These are phyloP conservation scores for Penicillium nucicola DNA, from an alignment of 495 filamentous ascomycete genomes.

Conservation along the genomic window DNA sequence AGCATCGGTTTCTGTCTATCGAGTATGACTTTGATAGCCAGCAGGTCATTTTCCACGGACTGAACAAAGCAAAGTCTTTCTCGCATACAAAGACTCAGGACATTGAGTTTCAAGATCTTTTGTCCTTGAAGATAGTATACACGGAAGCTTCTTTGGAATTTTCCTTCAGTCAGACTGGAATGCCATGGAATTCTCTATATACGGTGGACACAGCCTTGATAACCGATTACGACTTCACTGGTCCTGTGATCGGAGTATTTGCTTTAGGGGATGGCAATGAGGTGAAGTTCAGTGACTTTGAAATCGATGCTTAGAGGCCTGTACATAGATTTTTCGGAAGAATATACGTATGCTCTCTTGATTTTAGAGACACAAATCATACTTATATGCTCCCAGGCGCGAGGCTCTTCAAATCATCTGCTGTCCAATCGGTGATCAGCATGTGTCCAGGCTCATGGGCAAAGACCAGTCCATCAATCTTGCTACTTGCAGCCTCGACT, in stretches of 20 bases:
- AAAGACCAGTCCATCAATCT: constrained; percentile 48
- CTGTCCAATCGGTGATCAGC: constrained; percentile 47
- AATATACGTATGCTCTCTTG: too few relatives aligned
- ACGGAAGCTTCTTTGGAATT: not conserved
- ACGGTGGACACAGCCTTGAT: not conserved
- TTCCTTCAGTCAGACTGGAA: not conserved
- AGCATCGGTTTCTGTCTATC: constrained; percentile 1
- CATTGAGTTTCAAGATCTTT: not conserved
- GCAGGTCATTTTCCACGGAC: not conserved
- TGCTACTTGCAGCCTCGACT: constrained; percentile 42
- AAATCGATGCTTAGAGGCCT: not conserved
- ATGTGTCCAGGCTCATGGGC: constrained; percentile 55
- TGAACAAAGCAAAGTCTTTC: not conserved
- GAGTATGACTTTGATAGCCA: not conserved
- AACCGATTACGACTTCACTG: constrained; percentile 5
- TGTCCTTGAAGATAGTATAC: not conserved
- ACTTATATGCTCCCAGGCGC: constrained; percentile 5
- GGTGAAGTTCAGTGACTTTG: not conserved
- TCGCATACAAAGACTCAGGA: not conserved
- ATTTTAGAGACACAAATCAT: too few relatives aligned
- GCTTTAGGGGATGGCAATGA: not conserved
- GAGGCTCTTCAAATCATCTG: constrained; percentile 13
- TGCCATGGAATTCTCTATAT: not conserved
- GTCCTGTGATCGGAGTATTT: not conserved
- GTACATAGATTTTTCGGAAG: not conserved